Evolutionary conservation across 345 rosid genomes (phyloP).

Genomic region (Eucalyptus dawsonii): DNA sequence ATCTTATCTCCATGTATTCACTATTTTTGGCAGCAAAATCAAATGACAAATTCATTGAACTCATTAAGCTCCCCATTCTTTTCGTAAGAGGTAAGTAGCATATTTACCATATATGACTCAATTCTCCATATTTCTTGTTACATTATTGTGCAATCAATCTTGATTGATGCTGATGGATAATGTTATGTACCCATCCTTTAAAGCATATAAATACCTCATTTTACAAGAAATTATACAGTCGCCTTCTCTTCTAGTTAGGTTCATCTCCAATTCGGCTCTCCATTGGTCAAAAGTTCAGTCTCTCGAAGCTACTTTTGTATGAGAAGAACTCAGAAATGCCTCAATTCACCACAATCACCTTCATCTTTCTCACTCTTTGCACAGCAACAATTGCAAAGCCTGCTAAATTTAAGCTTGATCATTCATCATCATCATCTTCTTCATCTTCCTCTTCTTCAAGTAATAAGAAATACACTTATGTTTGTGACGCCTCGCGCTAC

Average conservation of each 20-base stretch:
- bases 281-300: not conserved
- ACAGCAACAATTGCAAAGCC: not conserved
- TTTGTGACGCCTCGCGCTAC: slow-evolving; percentile 12
- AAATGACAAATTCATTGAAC: not conserved
- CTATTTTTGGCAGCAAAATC: not conserved
- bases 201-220: not conserved
- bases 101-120: not conserved
- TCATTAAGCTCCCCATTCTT: not conserved
- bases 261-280: not conserved
- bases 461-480: not conserved
- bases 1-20: not conserved
- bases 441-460: not conserved
- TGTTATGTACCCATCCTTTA: not conserved
- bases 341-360: not conserved
- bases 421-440: not conserved
- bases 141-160: not conserved
- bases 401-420: not conserved
- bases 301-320: not conserved
- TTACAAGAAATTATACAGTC: not conserved
- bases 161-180: not conserved
- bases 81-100: not conserved
- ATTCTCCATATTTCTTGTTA: not conserved
- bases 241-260: not conserved
- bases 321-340: not conserved
- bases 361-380: not conserved